Conservation (phyloP, 1,284 basidiomycete genomes). For the Tilletia horrida region DNA sequence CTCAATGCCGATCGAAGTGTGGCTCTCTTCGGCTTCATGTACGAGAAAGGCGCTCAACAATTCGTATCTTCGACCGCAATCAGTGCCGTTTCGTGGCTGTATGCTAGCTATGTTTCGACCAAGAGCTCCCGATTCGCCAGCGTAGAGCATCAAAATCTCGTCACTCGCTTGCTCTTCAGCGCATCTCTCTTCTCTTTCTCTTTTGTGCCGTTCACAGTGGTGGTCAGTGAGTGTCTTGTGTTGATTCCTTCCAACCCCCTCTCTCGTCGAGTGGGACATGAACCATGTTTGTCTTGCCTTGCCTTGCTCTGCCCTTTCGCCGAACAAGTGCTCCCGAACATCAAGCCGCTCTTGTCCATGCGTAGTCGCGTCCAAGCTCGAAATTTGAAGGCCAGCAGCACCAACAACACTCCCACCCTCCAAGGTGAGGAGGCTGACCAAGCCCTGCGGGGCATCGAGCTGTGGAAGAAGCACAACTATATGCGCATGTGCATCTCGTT, state of each 20-base stretch:
- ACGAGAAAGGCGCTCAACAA: not conserved
- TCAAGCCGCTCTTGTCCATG: constrained; percentile 2
- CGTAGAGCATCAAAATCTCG: constrained; percentile 1
- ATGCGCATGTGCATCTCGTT: not conserved
- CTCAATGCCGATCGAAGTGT: constrained; percentile 1
- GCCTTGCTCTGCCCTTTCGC: not conserved
- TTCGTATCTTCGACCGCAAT: not conserved
- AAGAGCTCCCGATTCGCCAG: not conserved
- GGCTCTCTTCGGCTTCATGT: not conserved
- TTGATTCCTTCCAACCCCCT: not conserved
- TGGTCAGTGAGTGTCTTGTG: constrained; percentile 4
- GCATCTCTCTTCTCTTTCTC: not conserved
- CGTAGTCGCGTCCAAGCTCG: not conserved
- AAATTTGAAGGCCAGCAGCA: not conserved
- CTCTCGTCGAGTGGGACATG: not conserved
- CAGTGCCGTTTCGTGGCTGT: not conserved
- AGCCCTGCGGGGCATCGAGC: not conserved
- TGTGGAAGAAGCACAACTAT: constrained; percentile 10
- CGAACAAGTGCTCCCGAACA: not conserved
- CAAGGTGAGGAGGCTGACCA: not conserved
- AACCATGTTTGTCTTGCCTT: not conserved
- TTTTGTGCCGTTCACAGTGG: not conserved
- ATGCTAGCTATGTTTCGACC: not conserved
- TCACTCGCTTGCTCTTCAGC: not conserved
- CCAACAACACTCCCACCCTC: not conserved